Evolutionary conservation across 2,329 filamentous ascomycete genomes (phyloP), one percentile per base, ranked within the genome.

Genomic region (Alternaria gansuensis): DNA sequence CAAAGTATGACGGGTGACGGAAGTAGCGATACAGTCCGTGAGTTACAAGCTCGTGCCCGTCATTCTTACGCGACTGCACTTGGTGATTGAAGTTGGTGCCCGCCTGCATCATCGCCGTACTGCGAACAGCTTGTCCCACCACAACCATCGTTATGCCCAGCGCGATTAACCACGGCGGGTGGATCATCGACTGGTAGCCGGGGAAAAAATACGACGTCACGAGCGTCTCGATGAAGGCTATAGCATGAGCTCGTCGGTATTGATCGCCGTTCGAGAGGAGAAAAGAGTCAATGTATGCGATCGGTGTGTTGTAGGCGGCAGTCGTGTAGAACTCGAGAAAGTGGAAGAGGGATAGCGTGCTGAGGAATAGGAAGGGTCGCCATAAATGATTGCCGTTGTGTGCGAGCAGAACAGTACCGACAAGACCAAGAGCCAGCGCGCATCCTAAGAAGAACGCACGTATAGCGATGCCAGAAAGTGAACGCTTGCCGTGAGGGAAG

Each of bases 311-410:
- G 80, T 90, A 91, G 54, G 84, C 82, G 8, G 94, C 93, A 0
- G 94, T 97, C 31, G 89, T 92, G 84, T 88, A 96, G 82, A 93
- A 99, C 79, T 99, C 95, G 77, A 98, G 88, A 79, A 97, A 98
- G 82, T 99, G 95, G 80, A 98, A 98, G 29, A 90, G 69, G 26
- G 89, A 85, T 46, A 98, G 88, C 13, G 87, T 82, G 51, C 81
- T 80, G 46, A 90, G 72, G 80, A 94, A 94, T 75, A 85, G 82
- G 8, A 83, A 82, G 0, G 86, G 75, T 23, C 87, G 82, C 87
- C 87, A 90, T 54, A 86, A 73, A 4, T 79, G 76, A 39, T 73
- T 79, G 11, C 69, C 66, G 36, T 72, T 58, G 59, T 74, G 72
- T 55, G 65, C 57, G 36, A 75, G 65, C 29, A 71, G 50, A 28